Evolutionary conservation across 1,284 basidiomycete genomes (phyloP).

Genomic region (Xerocomus amazonicus): DNA sequence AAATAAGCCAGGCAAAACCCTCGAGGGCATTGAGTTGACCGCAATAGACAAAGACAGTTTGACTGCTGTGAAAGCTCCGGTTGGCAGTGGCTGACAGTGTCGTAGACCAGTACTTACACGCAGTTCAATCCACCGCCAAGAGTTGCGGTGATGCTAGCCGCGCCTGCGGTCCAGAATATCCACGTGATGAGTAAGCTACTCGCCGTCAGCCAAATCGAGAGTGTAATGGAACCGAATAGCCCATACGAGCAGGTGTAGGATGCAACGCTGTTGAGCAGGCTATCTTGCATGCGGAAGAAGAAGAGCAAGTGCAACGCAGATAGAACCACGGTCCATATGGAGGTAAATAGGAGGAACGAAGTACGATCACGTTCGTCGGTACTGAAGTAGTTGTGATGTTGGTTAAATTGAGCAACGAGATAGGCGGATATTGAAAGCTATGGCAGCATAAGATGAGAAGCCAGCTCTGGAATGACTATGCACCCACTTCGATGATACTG

Average conservation of each 20-base stretch:
- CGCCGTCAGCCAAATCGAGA: conserved; percentile 2
- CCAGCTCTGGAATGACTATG: not conserved
- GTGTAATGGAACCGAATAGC: conserved; percentile 1
- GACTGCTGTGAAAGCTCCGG: conserved; percentile 24
- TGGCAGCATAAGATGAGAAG: not conserved
- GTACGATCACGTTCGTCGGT: conserved; percentile 54
- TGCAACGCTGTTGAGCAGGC: conserved; percentile 54
- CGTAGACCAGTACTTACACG: conserved; percentile 39
- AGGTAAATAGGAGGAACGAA: conserved; percentile 63
- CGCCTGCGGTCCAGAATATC: conserved; percentile 66
- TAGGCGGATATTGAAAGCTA: conserved; percentile 68
- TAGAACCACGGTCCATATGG: conserved; percentile 65
- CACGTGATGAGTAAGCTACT: conserved; percentile 61
- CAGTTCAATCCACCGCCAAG: conserved; percentile 69
- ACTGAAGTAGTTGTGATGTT: conserved; percentile 50
- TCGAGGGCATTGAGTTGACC: conserved; percentile 60
- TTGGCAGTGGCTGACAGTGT: not conserved
- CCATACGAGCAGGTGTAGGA: conserved; percentile 63
- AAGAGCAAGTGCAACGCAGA: conserved; percentile 49
- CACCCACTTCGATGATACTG: conserved; percentile 30
- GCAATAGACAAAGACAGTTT: conserved; percentile 53
- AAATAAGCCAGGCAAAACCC: conserved; percentile 61
- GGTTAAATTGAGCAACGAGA: conserved; percentile 57
- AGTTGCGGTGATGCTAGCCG: conserved; percentile 61
- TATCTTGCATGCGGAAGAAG: conserved; percentile 48